Conservation (phyloP, 345 rosid genomes). For the Melaleuca alternifolia region DNA sequence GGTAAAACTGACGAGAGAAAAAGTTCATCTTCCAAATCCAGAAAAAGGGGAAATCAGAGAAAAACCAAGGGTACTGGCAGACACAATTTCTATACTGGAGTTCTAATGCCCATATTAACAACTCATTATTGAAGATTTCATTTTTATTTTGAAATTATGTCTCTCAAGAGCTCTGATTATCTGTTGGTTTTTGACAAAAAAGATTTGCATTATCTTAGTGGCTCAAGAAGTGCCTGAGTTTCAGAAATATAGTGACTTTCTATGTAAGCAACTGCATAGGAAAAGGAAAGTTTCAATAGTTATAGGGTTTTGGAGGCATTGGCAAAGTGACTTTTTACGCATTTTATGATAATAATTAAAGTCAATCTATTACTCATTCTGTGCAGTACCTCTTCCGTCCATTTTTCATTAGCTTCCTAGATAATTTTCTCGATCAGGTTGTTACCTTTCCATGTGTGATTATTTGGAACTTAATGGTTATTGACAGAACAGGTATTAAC, state of each 20-base stretch:
- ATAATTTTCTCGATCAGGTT: background rate
- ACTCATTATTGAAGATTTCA: background rate
- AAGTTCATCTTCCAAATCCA: constrained; percentile 36
- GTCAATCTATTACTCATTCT: background rate
- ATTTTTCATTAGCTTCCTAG: background rate
- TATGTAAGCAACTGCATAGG: background rate
- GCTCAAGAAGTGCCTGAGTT: background rate
- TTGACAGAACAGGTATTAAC: background rate
- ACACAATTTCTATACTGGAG: background rate
- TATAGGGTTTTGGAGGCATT: background rate
- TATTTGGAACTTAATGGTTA: background rate
- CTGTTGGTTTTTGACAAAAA: background rate
- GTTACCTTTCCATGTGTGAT: background rate
- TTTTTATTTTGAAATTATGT: background rate
- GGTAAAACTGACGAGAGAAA: constrained; percentile 22
- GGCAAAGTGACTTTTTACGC: background rate
- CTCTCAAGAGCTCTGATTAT: background rate
- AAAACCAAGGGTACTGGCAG: constrained; percentile 34
- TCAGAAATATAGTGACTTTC: background rate
- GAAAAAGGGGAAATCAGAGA: constrained; percentile 28
- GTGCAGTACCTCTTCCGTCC: background rate
- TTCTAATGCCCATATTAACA: background rate
- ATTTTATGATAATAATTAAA: background rate
- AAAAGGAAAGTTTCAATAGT: background rate
- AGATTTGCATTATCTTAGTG: background rate